Base-by-base conservation (phyloP, 108 stramenopile species). In the Fistulifera pelliculosa region DNA sequence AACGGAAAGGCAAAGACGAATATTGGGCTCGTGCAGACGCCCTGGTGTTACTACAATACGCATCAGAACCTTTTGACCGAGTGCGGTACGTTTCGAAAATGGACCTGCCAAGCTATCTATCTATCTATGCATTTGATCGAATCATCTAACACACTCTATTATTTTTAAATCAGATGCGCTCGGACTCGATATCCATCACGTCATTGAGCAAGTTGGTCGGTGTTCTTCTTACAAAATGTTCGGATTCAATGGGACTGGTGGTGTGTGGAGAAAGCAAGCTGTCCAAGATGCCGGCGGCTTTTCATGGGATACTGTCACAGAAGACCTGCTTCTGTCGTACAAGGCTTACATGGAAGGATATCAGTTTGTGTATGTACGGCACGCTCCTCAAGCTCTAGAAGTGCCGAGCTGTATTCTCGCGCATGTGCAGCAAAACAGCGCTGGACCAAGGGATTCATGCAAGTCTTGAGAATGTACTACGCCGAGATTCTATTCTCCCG, bases 241-340 rank as follows among this genome's bases (percentile, higher is more conserved):
- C 43, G 56, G 65, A 7, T 66, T 66, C 48, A 58, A 59, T 49
- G 65, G 65, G 0, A 66, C 65, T 17, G 65, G 65, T 5, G 65
- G 65, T 2, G 28, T 66, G 0, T 66, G 65, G 65, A 22, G 58
- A 14, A 49, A 59, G 28, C 27, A 28, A 15, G 58, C 65, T 6
- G 38, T 66, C 41, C n/a, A 59, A 26, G 65, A 28, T 14, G 65
- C 38, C 3, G 65, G 65, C 8, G 31, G 31, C 31, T 35, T 26
- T 38, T 28, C 35, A 16, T 66, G 65, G 65, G 65, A 58, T 21
- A 66, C 65, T 24, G 47, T 66, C 15, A 59, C 58, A n/a, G 65
- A 66, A 59, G 65, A 66, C 28, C 18, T 59, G 19, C 49, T 41
- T 5, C 15, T 60, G n/a, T 59, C 58, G 5, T 60, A 60, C 44